Evolutionary conservation across 768 basidiomycete genomes (phyloP).

Genomic region (Auricularia sp.): DNA sequence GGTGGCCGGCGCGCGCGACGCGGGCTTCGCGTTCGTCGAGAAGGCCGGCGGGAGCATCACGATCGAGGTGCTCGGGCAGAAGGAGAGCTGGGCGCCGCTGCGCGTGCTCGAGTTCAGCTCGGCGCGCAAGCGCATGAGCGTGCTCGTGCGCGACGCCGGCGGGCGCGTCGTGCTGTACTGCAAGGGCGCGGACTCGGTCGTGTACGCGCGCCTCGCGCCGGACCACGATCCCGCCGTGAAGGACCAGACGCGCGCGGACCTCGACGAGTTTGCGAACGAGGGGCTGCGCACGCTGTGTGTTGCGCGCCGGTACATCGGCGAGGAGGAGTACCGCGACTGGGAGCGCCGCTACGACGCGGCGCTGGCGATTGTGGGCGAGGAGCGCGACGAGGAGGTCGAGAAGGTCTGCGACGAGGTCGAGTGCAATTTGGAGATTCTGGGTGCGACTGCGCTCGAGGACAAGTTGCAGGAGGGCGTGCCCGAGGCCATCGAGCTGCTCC

Average conservation of each 20-base stretch:
- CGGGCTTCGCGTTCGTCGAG: constrained; percentile 82
- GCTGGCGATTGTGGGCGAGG: constrained; percentile 49
- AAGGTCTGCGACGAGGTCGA: constrained; percentile 79
- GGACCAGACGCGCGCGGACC: constrained; percentile 70
- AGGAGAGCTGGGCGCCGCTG: constrained; percentile 69
- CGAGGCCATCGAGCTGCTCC: constrained; percentile 86
- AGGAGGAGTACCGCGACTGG: constrained; percentile 83
- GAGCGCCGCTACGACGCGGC: constrained; percentile 72
- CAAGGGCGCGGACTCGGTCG: constrained; percentile 96
- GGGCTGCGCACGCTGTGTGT: constrained; percentile 89
- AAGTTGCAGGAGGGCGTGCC: constrained; percentile 96
- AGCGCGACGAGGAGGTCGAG: constrained; percentile 87
- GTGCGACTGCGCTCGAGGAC: constrained; percentile 94
- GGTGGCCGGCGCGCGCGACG: constrained; percentile 84
- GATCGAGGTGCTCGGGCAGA: constrained; percentile 85
- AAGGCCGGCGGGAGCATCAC: constrained; percentile 67
- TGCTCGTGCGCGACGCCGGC: constrained; percentile 75
- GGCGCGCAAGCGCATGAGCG: constrained; percentile 92
- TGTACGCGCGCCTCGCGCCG: constrained; percentile 73
- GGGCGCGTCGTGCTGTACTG: constrained; percentile 76
- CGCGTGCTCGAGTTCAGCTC: constrained; percentile 89
- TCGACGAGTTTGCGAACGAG: constrained; percentile 89
- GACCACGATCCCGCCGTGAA: constrained; percentile 68
- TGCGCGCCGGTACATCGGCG: constrained; percentile 63
- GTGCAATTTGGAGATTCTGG: constrained; percentile 71